These are phyloP conservation scores for Jaltomata sinuosa DNA, from an alignment of 257 asterid species.

Conservation along the genomic window DNA sequence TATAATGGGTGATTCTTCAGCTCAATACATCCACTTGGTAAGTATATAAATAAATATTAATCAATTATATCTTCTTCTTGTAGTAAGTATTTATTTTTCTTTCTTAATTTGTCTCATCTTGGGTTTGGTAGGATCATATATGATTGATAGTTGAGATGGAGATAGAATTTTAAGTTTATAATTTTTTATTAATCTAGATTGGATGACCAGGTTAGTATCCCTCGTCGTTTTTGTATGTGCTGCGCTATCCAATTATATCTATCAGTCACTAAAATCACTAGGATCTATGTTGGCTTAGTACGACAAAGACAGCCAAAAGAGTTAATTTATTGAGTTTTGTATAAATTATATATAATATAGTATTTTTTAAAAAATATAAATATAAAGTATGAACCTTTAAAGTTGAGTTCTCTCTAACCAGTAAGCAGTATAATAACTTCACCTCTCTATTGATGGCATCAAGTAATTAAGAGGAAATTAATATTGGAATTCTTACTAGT, in stretches of 20 bases:
- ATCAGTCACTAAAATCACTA: too few relatives aligned
- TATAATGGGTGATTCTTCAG: slow-evolving; percentile 46
- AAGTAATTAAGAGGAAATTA: background rate
- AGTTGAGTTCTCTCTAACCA: background rate
- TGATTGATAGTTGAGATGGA: background rate
- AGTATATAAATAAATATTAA: slow-evolving; percentile 7
- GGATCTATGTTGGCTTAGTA: too few relatives aligned
- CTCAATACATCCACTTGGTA: slow-evolving; percentile 77
- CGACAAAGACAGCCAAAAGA: too few relatives aligned
- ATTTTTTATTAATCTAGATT: background rate
- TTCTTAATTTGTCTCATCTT: background rate
- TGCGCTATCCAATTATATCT: too few relatives aligned
- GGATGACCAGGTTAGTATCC: too few relatives aligned
- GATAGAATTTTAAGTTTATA: background rate
- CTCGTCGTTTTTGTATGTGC: too few relatives aligned
- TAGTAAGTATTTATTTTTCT: too few relatives aligned
- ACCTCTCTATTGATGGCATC: background rate
- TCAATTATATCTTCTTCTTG: background rate
- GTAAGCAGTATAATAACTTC: too few relatives aligned
- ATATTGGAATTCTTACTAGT: background rate
- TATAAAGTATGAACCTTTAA: background rate
- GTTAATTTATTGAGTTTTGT: background rate
- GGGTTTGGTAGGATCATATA: background rate
- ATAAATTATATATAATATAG: background rate
- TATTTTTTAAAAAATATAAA: background rate